Evolutionary conservation across 345 rosid species (phyloP).

Genomic region (Heritiera fomes): DNA sequence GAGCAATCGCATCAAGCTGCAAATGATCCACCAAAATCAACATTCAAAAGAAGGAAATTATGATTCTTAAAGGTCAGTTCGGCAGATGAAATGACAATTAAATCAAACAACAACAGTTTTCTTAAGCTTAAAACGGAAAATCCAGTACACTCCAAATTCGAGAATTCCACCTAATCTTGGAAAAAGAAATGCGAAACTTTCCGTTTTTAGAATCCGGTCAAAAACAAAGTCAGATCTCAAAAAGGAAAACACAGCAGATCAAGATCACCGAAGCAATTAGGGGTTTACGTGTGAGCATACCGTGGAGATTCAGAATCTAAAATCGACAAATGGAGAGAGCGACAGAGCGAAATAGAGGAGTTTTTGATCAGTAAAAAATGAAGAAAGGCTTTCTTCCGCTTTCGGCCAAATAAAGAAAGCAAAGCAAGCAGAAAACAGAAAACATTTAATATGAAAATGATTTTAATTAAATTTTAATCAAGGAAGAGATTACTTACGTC

Average conservation of each 20-base stretch:
- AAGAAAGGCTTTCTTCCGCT: too few species aligned
- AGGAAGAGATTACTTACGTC: too few species aligned
- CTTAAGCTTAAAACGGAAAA: neutral
- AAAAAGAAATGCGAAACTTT: constrained; percentile 5
- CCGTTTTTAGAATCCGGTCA: constrained; percentile 13
- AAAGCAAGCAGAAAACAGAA: too few species aligned
- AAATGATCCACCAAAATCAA: constrained; percentile 30
- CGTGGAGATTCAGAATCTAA: neutral
- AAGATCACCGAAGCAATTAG: constrained; percentile 19
- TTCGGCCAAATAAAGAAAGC: too few species aligned
- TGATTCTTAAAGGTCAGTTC: neutral
- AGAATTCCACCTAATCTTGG: neutral
- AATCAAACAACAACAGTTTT: constrained; percentile 9
- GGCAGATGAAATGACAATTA: neutral
- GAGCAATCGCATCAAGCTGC: constrained; percentile 38
- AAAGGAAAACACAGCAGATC: constrained; percentile 33
- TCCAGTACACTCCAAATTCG: constrained; percentile 8
- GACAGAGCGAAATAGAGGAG: constrained; percentile 17
- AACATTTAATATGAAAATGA: neutral
- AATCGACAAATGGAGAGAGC: constrained; percentile 29
- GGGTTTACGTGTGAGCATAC: too few species aligned
- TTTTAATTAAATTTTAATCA: neutral
- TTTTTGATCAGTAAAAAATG: constrained; percentile 15
- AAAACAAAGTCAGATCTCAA: constrained; percentile 33
- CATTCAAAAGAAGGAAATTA: neutral